Evolutionary conservation across 2,329 filamentous ascomycete species (phyloP).

Genomic region (Kalaharituber pfeilii): DNA sequence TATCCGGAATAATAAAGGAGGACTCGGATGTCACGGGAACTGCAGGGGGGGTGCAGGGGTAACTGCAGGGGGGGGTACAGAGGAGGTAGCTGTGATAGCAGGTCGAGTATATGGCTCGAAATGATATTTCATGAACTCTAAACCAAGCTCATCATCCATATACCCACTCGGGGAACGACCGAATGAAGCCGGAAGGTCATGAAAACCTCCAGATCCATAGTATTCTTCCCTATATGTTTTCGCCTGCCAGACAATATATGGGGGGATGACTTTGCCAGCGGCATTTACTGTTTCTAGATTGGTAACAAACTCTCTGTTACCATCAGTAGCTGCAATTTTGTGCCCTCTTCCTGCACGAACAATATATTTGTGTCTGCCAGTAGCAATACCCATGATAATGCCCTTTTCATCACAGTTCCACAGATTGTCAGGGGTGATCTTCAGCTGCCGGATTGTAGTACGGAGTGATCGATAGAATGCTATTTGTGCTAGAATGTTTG

Average conservation of each 20-base stretch:
- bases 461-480: no score
- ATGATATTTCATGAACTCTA: constrained; percentile 7
- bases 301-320: constrained; percentile 7
- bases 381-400: constrained; percentile 3
- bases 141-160: constrained; percentile 6
- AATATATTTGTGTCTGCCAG: background rate
- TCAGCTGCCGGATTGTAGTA: background rate
- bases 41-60: no score
- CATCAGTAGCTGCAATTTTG: constrained; percentile 4
- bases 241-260: constrained; percentile 8
- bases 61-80: background rate
- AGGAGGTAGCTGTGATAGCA: background rate
- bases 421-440: background rate
- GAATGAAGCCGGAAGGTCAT: constrained; percentile 3
- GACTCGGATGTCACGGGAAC: no score
- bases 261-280: constrained; percentile 1
- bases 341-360: background rate
- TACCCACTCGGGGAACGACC: constrained; percentile 8
- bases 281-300: constrained; percentile 9
- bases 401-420: constrained; percentile 12
- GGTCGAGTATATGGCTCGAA: constrained; percentile 7
- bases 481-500: no score
- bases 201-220: constrained; percentile 1
- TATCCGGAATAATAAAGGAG: no score
- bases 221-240: background rate